A percentile compares a stretch with the other conserved stretches of the same genome.
phyloP scores from a whole-genome alignment of 257 asterid genomes.

The Solanum sitiens region DNA sequence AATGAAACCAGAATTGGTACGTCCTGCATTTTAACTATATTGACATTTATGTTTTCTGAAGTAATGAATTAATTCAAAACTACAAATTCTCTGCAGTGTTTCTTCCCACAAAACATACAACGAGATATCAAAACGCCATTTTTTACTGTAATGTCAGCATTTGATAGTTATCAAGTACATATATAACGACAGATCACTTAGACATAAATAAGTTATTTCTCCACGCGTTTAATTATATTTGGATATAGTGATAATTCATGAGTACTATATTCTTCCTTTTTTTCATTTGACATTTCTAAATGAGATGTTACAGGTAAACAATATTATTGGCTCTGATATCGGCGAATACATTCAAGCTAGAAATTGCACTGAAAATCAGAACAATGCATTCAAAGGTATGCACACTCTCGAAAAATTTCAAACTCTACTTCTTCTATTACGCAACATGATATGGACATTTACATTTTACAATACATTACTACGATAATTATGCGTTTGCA shows the following conservation, averaged over 20 bases:
- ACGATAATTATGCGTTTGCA: neutral
- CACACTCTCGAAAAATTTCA: neutral
- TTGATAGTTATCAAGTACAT: neutral
- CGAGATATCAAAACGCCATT: neutral
- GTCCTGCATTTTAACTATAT: neutral
- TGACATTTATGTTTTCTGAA: neutral
- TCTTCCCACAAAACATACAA: neutral
- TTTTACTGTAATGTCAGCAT: neutral
- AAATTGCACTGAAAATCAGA: neutral
- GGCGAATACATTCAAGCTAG: neutral
- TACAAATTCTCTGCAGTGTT: neutral
- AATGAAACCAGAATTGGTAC: neutral
- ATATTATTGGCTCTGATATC: neutral
- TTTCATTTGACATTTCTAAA: neutral
- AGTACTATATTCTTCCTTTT: neutral
- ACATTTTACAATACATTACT: neutral
- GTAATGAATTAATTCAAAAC: neutral
- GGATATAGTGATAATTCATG: neutral
- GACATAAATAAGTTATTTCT: neutral
- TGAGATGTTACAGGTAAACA: neutral
- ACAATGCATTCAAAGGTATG: neutral
- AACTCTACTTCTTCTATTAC: neutral
- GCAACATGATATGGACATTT: neutral
- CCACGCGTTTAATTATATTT: neutral
- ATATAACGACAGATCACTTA: neutral